phyloP scores from a whole-genome alignment of 2,329 filamentous ascomycete species.

The Colletotrichum orchidophilum region DNA sequence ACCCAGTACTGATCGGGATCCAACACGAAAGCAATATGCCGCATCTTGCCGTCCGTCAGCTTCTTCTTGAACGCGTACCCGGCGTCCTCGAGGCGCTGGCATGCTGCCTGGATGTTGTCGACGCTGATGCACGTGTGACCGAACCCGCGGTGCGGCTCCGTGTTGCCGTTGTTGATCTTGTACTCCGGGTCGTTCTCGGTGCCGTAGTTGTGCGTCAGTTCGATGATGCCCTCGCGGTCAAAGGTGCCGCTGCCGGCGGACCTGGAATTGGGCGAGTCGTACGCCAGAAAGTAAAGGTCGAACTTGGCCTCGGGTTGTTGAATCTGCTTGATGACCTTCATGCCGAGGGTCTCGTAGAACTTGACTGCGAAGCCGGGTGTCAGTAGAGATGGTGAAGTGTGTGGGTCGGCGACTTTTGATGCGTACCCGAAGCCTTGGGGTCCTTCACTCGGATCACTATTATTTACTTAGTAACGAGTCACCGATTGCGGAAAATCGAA shows the following conservation, averaged over 20 bases:
- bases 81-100: constrained; percentile 86
- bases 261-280: constrained; percentile 79
- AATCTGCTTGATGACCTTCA: constrained; percentile 84
- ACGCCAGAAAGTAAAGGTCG: constrained; percentile 94
- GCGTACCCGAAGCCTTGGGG: constrained; percentile 77
- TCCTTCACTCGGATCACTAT: constrained; percentile 92
- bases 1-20: constrained; percentile 92
- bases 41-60: constrained; percentile 87
- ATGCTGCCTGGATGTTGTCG: constrained; percentile 88
- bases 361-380: constrained; percentile 65
- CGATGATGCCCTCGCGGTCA: constrained; percentile 90
- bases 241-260: constrained; percentile 76
- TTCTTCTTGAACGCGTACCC: constrained; percentile 97
- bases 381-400: not conserved
- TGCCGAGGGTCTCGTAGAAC: constrained; percentile 93
- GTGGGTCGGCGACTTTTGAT: not conserved
- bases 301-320: constrained; percentile 90
- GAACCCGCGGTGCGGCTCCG: constrained; percentile 84
- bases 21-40: constrained; percentile 87
- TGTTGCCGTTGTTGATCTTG: constrained; percentile 87
- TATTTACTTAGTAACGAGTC: constrained; percentile 29
- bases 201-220: constrained; percentile 86
- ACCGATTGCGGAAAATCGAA: rapidly evolving
- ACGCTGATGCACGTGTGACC: constrained; percentile 88
- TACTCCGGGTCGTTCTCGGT: constrained; percentile 87